phyloP scores from a whole-genome alignment of 2,329 filamentous ascomycete species.

The Trichoderma breve region DNA sequence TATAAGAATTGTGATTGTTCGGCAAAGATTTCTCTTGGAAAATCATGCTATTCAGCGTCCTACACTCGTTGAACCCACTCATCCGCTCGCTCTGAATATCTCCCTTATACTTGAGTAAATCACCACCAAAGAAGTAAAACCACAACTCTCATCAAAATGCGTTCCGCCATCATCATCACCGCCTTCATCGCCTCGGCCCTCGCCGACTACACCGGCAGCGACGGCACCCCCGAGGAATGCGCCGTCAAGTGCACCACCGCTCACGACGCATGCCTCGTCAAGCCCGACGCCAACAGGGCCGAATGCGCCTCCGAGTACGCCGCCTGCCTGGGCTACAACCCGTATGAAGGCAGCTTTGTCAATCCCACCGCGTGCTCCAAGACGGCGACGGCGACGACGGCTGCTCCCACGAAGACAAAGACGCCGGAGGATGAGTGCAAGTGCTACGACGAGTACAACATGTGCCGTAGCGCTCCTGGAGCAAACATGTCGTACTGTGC shows the following conservation, averaged over 20 bases:
- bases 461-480: not conserved
- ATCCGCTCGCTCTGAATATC: not conserved
- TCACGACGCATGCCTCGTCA: not conserved
- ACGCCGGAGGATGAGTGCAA: not conserved
- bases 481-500: slow-evolving; percentile 23
- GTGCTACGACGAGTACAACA: slow-evolving; percentile 2
- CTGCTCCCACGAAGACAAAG: slow-evolving; percentile 20
- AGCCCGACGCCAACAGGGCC: slow-evolving; percentile 25
- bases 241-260: not conserved
- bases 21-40: not conserved
- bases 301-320: slow-evolving; percentile 27
- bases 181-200: not conserved
- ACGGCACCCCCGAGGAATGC: not conserved
- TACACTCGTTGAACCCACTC: not conserved
- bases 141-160: not conserved
- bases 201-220: not conserved
- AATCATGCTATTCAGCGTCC: not conserved
- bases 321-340: slow-evolving; percentile 13
- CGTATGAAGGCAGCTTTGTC: slow-evolving; percentile 22
- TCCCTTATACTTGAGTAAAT: too few species aligned
- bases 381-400: slow-evolving; percentile 26
- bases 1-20: not conserved
- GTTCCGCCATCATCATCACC: not conserved
- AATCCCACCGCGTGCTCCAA: slow-evolving; percentile 24
- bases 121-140: too few species aligned